Conservation (phyloP, 2,329 filamentous ascomycete genomes). For the Fusarium sp. region DNA sequence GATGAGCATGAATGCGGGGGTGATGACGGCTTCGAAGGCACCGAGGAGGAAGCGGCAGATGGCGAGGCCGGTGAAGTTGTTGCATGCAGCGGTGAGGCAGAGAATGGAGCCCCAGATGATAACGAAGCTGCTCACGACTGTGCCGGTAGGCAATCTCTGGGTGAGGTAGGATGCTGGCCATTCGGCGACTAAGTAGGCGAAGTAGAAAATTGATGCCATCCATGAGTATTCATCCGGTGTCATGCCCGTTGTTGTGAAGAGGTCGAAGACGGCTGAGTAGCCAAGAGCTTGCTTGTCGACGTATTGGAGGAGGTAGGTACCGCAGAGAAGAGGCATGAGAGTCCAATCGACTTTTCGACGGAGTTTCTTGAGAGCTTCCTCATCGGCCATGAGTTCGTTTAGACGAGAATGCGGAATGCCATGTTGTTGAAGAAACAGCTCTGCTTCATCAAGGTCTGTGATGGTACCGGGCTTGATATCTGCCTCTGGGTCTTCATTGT, state of each 20-base stretch:
- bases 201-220: conserved; percentile 68
- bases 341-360: conserved; percentile 61
- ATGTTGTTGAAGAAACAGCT: conserved; percentile 45
- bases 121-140: conserved; percentile 52
- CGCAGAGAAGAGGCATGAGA: conserved; percentile 63
- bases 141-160: conserved; percentile 52
- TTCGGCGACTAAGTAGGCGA: conserved; percentile 60
- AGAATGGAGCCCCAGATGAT: conserved; percentile 56
- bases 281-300: conserved; percentile 67
- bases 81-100: conserved; percentile 57
- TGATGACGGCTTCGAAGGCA: conserved; percentile 61
- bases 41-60: conserved; percentile 61
- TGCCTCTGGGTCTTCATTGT: conserved; percentile 41
- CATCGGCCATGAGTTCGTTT: conserved; percentile 43
- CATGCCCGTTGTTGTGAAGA: conserved; percentile 63
- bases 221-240: conserved; percentile 62
- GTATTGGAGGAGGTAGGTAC: conserved; percentile 65
- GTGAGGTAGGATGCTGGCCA: conserved; percentile 54
- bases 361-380: conserved; percentile 44
- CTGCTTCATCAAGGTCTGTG: conserved; percentile 46
- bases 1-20: conserved; percentile 64
- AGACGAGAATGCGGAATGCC: conserved; percentile 42
- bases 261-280: conserved; percentile 67
- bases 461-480: conserved; percentile 42
- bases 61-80: conserved; percentile 58